Percentiles rank a stretch among this genome's conserved stretches.
phyloP scores from a whole-genome alignment of 2,329 filamentous ascomycete genomes.

The Lachnellula occidentalis region DNA sequence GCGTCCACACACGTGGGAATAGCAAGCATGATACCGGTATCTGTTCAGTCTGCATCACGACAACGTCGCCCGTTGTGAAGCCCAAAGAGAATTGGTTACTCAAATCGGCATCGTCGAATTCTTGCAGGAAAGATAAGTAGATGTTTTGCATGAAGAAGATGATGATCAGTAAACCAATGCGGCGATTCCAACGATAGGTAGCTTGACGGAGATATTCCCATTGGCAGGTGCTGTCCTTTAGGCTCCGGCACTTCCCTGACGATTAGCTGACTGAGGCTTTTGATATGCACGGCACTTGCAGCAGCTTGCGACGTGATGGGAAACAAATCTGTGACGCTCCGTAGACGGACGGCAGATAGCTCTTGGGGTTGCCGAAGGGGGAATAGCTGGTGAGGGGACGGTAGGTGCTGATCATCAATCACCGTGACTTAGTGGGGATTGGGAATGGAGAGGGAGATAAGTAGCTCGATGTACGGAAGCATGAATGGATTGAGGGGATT shows the following conservation, averaged over 20 bases:
- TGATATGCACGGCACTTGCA: constrained; percentile 13
- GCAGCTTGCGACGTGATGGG: constrained; percentile 6
- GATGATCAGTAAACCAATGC: neutral
- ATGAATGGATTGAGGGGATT: too few relatives aligned
- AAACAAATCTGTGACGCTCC: too few relatives aligned
- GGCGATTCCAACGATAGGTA: neutral
- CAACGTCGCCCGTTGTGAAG: too few relatives aligned
- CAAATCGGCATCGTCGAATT: too few relatives aligned
- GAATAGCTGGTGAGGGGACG: constrained; percentile 3
- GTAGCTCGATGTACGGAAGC: too few relatives aligned
- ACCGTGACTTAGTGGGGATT: neutral
- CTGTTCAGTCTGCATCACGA: neutral
- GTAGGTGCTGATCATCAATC: constrained; percentile 2
- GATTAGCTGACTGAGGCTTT: neutral
- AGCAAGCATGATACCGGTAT: neutral
- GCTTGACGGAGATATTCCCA: too few relatives aligned
- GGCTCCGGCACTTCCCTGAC: neutral
- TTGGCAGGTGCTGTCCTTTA: constrained; percentile 1
- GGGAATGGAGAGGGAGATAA: neutral
- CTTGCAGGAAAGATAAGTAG: too few relatives aligned
- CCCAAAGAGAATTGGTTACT: too few relatives aligned
- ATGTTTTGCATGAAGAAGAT: neutral
- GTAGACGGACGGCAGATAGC: constrained; percentile 17
- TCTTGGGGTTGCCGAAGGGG: constrained; percentile 2
- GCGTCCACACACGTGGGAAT: neutral